These are phyloP conservation scores for Aspergillus tubingensis DNA, from an alignment of 2,329 filamentous ascomycete genomes.

Conservation along the genomic window DNA sequence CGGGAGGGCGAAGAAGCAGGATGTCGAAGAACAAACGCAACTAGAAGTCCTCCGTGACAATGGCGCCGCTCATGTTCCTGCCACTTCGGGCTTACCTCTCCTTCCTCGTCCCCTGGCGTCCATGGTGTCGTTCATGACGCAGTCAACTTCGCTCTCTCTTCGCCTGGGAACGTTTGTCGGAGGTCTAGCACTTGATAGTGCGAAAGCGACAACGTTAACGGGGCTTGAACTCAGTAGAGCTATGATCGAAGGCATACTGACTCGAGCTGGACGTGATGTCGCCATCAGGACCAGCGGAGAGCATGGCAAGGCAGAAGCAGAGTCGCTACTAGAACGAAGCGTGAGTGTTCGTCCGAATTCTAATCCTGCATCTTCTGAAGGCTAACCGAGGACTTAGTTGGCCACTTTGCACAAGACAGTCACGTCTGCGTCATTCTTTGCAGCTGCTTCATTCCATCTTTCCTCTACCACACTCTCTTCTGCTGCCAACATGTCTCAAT, in stretches of 20 bases:
- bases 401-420: constrained; percentile 47
- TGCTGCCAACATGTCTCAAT: constrained; percentile 45
- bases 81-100: constrained; percentile 39
- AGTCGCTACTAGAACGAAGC: constrained; percentile 48
- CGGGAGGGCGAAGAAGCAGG: constrained; percentile 15
- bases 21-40: constrained; percentile 10
- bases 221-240: constrained; percentile 48
- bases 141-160: constrained; percentile 49
- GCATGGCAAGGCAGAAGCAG: constrained; percentile 44
- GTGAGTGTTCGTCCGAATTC: constrained; percentile 32
- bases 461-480: constrained; percentile 48
- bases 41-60: constrained; percentile 7
- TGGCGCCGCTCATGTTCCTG: constrained; percentile 26
- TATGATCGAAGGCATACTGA: constrained; percentile 48
- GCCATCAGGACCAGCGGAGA: constrained; percentile 51
- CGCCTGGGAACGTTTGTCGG: constrained; percentile 48
- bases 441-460: constrained; percentile 49
- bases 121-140: constrained; percentile 46
- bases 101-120: constrained; percentile 48
- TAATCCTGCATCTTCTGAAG: constrained; percentile 3
- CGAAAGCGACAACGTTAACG: constrained; percentile 47
- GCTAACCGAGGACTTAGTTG: constrained; percentile 35
- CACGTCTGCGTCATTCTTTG: constrained; percentile 50
- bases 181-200: constrained; percentile 46
- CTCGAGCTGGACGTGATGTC: constrained; percentile 48